Conservation (phyloP, 306 rosid species). For the Boehmeria nivea region DNA sequence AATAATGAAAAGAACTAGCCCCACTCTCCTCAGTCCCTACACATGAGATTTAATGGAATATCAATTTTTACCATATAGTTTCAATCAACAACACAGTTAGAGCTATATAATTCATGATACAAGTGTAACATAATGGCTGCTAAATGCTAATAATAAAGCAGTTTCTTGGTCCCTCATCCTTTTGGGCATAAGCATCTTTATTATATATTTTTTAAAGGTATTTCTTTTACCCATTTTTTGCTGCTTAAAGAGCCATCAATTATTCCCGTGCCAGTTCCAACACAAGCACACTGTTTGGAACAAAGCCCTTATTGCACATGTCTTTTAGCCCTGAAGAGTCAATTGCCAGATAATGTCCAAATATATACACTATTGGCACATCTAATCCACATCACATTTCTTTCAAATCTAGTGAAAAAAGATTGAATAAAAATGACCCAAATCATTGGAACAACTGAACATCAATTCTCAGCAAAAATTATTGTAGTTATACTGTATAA, state of each 20-base stretch:
- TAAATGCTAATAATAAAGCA: not conserved
- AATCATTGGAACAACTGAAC: not conserved
- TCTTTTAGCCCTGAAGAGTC: not conserved
- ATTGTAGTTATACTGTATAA: too few species aligned
- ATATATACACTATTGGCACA: not conserved
- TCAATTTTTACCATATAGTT: not conserved
- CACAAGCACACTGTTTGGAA: not conserved
- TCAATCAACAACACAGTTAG: not conserved
- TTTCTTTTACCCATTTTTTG: not conserved
- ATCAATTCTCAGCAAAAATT: not conserved
- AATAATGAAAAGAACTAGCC: not conserved
- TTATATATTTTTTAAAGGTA: not conserved
- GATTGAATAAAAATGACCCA: not conserved
- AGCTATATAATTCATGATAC: constrained; percentile 1
- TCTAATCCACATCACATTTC: not conserved
- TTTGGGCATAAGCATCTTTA: not conserved
- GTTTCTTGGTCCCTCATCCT: not conserved
- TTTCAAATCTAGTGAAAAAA: not conserved
- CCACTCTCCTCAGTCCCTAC: too few species aligned
- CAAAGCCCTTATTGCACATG: not conserved
- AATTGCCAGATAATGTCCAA: constrained; percentile 1
- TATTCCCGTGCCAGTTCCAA: constrained; percentile 1
- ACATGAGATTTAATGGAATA: too few species aligned
- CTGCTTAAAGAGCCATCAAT: constrained; percentile 2
- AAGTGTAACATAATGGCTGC: too few species aligned